These are phyloP conservation scores for Cladosporium velox DNA, from an alignment of 2,329 filamentous ascomycete species.

Conservation along the genomic window DNA sequence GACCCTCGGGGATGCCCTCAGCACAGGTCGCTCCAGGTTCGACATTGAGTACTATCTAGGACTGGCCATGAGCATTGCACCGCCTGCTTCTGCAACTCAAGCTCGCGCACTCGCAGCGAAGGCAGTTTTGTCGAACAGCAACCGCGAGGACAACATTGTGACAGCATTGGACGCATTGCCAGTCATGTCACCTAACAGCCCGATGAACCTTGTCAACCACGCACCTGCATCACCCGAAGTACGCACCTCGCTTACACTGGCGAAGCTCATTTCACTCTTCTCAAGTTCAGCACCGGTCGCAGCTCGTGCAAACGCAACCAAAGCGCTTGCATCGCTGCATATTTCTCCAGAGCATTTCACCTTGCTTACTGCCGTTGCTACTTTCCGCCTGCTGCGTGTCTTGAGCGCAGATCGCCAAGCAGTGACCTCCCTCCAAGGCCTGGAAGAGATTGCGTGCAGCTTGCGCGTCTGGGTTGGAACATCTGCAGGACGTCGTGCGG, in stretches of 20 bases:
- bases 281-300: constrained; percentile 27
- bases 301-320: constrained; percentile 42
- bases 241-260: constrained; percentile 58
- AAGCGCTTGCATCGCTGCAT: constrained; percentile 43
- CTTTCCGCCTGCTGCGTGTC: constrained; percentile 44
- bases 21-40: constrained; percentile 48
- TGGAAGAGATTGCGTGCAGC: constrained; percentile 47
- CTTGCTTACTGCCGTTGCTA: constrained; percentile 50
- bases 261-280: constrained; percentile 57
- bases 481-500: constrained; percentile 43
- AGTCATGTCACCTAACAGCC: constrained; percentile 32
- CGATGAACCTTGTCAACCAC: constrained; percentile 53
- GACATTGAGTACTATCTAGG: constrained; percentile 57
- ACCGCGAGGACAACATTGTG: constrained; percentile 54
- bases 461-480: constrained; percentile 52
- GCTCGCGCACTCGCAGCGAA: constrained; percentile 60
- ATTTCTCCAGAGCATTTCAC: constrained; percentile 45
- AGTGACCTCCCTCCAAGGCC: constrained; percentile 39
- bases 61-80: constrained; percentile 71
- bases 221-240: constrained; percentile 60
- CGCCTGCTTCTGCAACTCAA: constrained; percentile 72
- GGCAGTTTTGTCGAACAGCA: constrained; percentile 58
- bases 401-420: constrained; percentile 40
- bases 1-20: constrained; percentile 61
- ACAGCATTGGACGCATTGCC: constrained; percentile 58